Conservation (phyloP, 176 grass and related monocot genomes). For the Secale cereale region DNA sequence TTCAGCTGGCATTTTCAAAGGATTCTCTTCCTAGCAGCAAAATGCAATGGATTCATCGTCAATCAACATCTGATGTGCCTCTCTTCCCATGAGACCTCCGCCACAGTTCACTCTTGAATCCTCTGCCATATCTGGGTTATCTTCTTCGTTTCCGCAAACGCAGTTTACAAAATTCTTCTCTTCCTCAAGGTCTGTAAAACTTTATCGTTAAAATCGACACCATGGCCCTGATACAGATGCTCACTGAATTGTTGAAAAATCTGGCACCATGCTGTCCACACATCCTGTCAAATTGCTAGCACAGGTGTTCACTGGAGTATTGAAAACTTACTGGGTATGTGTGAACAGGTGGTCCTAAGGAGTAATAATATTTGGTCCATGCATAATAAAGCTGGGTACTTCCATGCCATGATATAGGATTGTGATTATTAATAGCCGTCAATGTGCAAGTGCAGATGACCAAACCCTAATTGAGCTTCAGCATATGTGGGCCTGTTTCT, state of each 20-base stretch:
- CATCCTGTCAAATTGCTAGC: background rate
- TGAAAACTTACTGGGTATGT: conserved; percentile 9
- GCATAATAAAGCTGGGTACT: conserved; percentile 9
- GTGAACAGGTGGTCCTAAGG: background rate
- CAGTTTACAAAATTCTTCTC: background rate
- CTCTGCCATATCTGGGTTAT: background rate
- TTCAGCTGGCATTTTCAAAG: background rate
- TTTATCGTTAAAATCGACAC: background rate
- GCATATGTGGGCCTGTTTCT: conserved; percentile 21
- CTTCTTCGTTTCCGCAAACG: background rate
- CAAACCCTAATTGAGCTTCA: background rate
- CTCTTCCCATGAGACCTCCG: background rate
- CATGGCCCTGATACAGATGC: background rate
- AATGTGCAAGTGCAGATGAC: conserved; percentile 30
- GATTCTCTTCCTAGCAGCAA: conserved; percentile 2
- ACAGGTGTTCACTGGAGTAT: background rate
- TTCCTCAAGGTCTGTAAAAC: background rate
- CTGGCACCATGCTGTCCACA: conserved; percentile 6
- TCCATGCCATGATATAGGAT: background rate
- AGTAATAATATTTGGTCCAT: background rate
- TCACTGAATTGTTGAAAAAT: background rate
- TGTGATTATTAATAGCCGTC: background rate
- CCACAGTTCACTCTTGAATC: conserved; percentile 1
- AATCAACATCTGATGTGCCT: conserved; percentile 29
- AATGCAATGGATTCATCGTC: conserved; percentile 12